phyloP scores from a whole-genome alignment of 1,284 basidiomycete genomes.

The Heterobasidion annosum region DNA sequence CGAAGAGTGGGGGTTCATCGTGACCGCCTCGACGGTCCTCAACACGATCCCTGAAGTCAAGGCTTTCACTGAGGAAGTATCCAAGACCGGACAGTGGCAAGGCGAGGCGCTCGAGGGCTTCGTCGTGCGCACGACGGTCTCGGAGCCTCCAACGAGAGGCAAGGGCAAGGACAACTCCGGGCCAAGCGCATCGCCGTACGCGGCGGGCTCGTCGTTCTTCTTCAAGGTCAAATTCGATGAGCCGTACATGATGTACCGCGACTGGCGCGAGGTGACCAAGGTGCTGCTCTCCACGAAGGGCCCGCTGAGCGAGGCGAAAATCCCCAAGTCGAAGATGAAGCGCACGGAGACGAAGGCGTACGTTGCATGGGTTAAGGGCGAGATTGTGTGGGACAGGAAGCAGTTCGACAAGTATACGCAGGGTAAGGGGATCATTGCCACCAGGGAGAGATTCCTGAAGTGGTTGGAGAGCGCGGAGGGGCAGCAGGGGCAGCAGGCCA shows the following conservation, averaged over 20 bases:
- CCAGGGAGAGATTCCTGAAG: slow-evolving; percentile 71
- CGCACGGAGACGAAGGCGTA: slow-evolving; percentile 61
- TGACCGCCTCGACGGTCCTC: slow-evolving; percentile 58
- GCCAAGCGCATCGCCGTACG: slow-evolving; percentile 52
- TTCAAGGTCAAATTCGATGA: slow-evolving; percentile 99
- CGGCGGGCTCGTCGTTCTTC: slow-evolving; percentile 83
- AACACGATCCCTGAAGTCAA: slow-evolving; percentile 63
- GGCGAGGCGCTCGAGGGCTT: slow-evolving; percentile 92
- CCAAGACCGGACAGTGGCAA: slow-evolving; percentile 68
- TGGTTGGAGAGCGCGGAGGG: slow-evolving; percentile 38
- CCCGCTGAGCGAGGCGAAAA: slow-evolving; percentile 19
- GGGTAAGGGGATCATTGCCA: slow-evolving; percentile 79
- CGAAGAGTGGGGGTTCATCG: slow-evolving; percentile 86
- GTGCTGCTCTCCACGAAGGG: slow-evolving; percentile 42
- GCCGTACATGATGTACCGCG: slow-evolving; percentile 97
- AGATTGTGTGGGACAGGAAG: slow-evolving; percentile 54
- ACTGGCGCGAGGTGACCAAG: slow-evolving; percentile 95
- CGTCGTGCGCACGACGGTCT: slow-evolving; percentile 79
- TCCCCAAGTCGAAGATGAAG: slow-evolving; percentile 58
- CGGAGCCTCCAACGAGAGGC: slow-evolving; percentile 26
- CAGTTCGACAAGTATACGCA: slow-evolving; percentile 63
- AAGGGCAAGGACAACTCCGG: slow-evolving; percentile 18
- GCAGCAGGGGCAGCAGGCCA: slow-evolving; percentile 22
- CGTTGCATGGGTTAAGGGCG: slow-evolving; percentile 59
- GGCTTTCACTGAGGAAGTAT: slow-evolving; percentile 64